Evolutionary conservation across 2,329 filamentous ascomycete genomes (phyloP), one percentile per base, ranked within the genome.

Genomic region (Fusarium nanum): DNA sequence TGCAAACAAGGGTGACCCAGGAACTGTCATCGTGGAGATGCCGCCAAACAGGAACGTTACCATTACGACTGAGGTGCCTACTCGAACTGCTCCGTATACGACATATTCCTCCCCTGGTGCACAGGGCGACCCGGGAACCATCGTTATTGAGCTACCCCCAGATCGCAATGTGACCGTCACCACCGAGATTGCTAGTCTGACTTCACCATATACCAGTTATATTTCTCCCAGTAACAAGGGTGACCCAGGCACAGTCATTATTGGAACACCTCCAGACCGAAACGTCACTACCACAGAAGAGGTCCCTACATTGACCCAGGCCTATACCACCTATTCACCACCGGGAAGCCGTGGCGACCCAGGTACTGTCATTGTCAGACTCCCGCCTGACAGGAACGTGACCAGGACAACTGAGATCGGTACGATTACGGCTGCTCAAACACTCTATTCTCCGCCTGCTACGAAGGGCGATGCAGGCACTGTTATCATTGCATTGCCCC

Each of bases 111-210:
- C 64, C 3, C 64, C 64, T 25, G 62, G 40, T 5, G 28, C 22
- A 22, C 37, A 25, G 8, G 64, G 60, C 6, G 58, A 68, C 4
- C 58, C 65, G 3, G 65, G 64, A 13, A 68, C 65, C 1, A 25
- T 68, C 2, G 44, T 68, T n/a, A 45, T 68, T 12, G 58, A 67
- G 27, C 14, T 63, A 4, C 65, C 65, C 3, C 49, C 64, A 7
- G 64, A 58, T 27, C 34, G 47, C 8, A 68, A 67, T 14, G 49
- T 68, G 1, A 68, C 65, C 3, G 59, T 70, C 18, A 70, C 67
- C 3, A 47, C 54, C 3, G 57, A 54, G n/a, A 32, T 70, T n/a
- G 28, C 48, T 23, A 55, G 53, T 11, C 42, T 41, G 5, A 68
- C 65, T n/a, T 40, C 48, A 13, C 58, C 63, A 13, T 52, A 55